Percentiles rank a stretch among this genome's conserved stretches.
Conservation (phyloP, 2,329 filamentous ascomycete species). For the Basipetospora sp. region DNA sequence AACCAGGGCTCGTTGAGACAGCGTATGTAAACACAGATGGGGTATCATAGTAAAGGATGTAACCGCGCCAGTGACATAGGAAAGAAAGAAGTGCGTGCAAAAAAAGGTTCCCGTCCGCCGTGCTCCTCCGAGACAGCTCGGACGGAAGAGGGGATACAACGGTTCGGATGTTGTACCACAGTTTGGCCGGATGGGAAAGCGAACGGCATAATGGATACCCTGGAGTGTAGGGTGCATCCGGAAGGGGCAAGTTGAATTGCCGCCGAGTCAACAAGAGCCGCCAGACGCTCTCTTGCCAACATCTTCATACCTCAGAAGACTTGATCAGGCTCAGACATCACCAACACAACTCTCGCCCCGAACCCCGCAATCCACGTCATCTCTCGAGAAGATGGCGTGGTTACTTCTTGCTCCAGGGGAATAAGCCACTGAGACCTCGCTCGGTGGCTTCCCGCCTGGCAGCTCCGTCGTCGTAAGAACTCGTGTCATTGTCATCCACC, state of each 20-base stretch:
- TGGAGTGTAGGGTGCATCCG: no score
- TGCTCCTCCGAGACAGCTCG: no score
- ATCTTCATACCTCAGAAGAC: not conserved
- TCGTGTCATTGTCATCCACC: conserved; percentile 19
- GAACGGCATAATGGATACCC: no score
- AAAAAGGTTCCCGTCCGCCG: no score
- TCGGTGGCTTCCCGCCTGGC: conserved; percentile 42
- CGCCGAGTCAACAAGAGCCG: not conserved
- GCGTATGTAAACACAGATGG: conserved; percentile 30
- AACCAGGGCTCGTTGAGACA: conserved; percentile 14
- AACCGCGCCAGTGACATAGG: not conserved
- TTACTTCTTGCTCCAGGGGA: conserved; percentile 18
- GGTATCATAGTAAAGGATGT: conserved; percentile 21
- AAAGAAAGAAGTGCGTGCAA: no score
- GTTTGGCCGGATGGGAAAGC: no score
- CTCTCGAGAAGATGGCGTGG: not conserved
- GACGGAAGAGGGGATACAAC: no score
- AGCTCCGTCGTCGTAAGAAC: conserved; percentile 43
- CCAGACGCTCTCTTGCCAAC: not conserved
- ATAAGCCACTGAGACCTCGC: conserved; percentile 38
- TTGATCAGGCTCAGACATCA: no score
- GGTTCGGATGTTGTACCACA: no score
- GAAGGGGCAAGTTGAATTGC: conserved; percentile 1
- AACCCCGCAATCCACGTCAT: not conserved
- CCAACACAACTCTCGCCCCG: not conserved